Evolutionary conservation across 371 early-diverging fungal genomes (phyloP), one percentile per base, ranked within the genome.

Genomic region (Mortierella polycephala): DNA sequence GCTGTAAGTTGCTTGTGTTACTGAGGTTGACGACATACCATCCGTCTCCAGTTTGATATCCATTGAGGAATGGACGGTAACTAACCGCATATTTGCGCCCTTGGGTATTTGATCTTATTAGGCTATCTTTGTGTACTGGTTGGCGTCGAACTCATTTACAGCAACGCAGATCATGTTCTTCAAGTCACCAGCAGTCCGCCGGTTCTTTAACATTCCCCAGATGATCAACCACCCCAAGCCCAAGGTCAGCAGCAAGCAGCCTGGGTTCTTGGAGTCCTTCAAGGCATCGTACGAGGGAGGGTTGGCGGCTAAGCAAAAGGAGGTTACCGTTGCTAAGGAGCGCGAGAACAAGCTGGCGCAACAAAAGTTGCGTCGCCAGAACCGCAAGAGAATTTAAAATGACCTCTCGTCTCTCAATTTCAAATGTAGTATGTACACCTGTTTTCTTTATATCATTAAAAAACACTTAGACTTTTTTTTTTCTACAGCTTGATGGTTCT

Each of bases 51-150:
- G 4, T 30, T 30, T 30, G 30, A 30, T 30, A 30, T 30, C 30
- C 30, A 30, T 30, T 30, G 30, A 30, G 30, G 30, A 30, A 30
- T 30, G 30, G 30, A 30, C 30, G 13, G 30, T 21, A 39, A 7
- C 23, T 46, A 3, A 9, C 63, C 14, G 7, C 16, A 3, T 21
- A 18, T 30, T 21, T 37, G 16, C 16, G 52, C 44, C 39, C 21
- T 47, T 13, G 42, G 42, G 16, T 46, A 37, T 30, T 45, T 57
- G 21, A 40, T 30, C 40, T 8, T 82, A 30, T 30, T 30, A 92
- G 92, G 89, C 86, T 21, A 87, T 97, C 20, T 94, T 95, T 83
- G 85, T 95, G 41, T 96, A 96, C 82, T 96, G 95, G 95, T 80
- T 94, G 56, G 86, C 92, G 18, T 91, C 91, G 62, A 95, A 94